Base-by-base conservation (phyloP, 805 yeast species). In the Kuraishia molischiana region DNA sequence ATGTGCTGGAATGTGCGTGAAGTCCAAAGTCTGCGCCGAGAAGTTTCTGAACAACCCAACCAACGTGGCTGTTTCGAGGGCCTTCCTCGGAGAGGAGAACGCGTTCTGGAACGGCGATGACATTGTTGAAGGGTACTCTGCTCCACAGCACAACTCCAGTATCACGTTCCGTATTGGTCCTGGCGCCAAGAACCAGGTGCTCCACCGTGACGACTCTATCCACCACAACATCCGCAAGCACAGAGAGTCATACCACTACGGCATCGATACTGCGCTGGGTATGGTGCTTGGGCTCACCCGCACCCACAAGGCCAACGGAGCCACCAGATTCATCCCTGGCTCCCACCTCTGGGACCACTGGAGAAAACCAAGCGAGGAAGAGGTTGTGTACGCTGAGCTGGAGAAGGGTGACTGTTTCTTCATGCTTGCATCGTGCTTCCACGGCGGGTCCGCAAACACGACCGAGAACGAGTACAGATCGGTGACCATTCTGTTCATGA, bases 331-430 rank as follows among this genome's bases (percentile, higher is more conserved):
- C 33, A 50, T 58, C 26, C 53, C 58, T 3, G 62, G 62, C 5
- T 56, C 62, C n/a, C 63, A 58, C 41, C 43, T 50, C 26, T 56
- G 59, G 59, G 59, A 53, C 38, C 52, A 45, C 36, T 44, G 42
- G 22, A 45, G 53, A 30, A 38, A 46, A 29, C 57, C 54, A 18
- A 38, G 46, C 19, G 45, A 49, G 11, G 41, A 41, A 9, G 48
- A 45, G 30, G 50, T 46, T 30, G 36, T 49, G 9, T 48, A 54
- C 20, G 47, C 49, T 20, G 60, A 57, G 39, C 38, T 55, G 39
- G 54, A 55, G 10, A 46, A 49, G 32, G 62, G 62, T 19, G 63
- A 58, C 40, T 51, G 43, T 2, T 49, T 50, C 19, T 53, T 57
- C 35, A 50, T 57, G 58, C 43, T 57, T 21, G 60, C 50, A 3